A percentile compares a stretch with the other conserved stretches of the same genome.
These are phyloP conservation scores for Umbelopsis ramanniana DNA, from an alignment of 192 early-diverging fungal genomes.

Conservation along the genomic window DNA sequence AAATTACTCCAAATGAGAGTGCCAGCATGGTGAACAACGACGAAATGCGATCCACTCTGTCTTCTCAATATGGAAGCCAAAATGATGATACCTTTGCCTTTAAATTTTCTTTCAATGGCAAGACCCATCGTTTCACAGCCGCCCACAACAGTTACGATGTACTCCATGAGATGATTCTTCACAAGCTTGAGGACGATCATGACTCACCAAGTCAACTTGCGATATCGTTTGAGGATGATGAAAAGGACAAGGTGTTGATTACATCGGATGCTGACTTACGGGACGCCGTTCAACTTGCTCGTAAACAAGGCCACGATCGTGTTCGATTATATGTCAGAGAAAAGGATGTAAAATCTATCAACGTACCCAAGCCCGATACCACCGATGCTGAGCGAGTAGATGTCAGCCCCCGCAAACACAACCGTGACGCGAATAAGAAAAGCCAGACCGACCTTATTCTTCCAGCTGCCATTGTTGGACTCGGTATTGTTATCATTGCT, in stretches of 20 bases:
- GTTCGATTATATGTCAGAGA: conserved; percentile 62
- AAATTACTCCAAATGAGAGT: conserved; percentile 62
- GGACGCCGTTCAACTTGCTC: conserved; percentile 84
- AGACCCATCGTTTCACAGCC: conserved; percentile 76
- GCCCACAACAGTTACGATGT: conserved; percentile 53
- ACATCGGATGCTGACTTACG: conserved; percentile 76
- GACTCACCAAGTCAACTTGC: conserved; percentile 42
- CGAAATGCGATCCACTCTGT: conserved; percentile 36
- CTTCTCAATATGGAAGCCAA: conserved; percentile 18
- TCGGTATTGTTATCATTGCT: conserved; percentile 42
- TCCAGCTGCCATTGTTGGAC: conserved; percentile 40
- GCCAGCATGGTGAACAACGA: conserved; percentile 55
- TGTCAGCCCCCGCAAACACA: neutral
- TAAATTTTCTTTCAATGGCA: conserved; percentile 79
- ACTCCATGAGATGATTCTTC: conserved; percentile 59
- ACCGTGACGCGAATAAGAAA: neutral
- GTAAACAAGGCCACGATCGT: conserved; percentile 73
- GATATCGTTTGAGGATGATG: conserved; percentile 90
- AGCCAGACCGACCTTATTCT: conserved; percentile 27
- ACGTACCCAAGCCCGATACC: neutral
- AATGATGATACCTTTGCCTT: conserved; percentile 52
- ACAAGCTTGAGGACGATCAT: conserved; percentile 45
- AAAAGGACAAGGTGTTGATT: conserved; percentile 85
- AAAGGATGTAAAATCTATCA: conserved; percentile 1
- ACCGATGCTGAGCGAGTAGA: conserved; percentile 2